These are phyloP conservation scores for Plasmodium inui DNA, from an alignment of 169 alveolate genomes.

Conservation along the genomic window DNA sequence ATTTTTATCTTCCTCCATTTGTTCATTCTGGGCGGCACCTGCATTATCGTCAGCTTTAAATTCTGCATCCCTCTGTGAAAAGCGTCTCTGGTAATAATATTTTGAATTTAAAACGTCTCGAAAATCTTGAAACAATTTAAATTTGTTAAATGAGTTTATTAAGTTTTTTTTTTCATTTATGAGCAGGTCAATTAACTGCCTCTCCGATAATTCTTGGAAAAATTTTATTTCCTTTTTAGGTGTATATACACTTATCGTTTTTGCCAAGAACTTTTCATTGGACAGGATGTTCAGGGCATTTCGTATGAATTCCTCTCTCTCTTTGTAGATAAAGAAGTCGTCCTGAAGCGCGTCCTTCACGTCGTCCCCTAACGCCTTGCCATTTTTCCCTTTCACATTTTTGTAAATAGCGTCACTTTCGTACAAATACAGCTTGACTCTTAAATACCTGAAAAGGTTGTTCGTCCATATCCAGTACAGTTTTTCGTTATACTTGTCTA, in stretches of 20 bases:
- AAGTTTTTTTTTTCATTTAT: conserved; percentile 38
- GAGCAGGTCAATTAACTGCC: conserved; percentile 5
- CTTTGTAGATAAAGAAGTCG: conserved; percentile 12
- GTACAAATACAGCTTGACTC: conserved; percentile 40
- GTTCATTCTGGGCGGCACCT: conserved; percentile 10
- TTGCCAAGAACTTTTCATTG: conserved; percentile 28
- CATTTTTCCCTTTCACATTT: neutral
- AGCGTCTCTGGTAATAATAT: conserved; percentile 50
- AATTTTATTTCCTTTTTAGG: conserved; percentile 35
- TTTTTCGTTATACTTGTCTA: conserved; percentile 17
- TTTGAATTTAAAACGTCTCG: conserved; percentile 75
- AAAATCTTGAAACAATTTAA: conserved; percentile 33
- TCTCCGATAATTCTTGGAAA: conserved; percentile 45
- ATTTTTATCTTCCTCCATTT: neutral
- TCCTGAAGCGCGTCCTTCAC: neutral
- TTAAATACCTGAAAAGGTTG: conserved; percentile 41
- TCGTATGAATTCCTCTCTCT: conserved; percentile 53
- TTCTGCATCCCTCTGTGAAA: conserved; percentile 29
- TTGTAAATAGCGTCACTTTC: conserved; percentile 58
- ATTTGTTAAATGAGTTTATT: conserved; percentile 55
- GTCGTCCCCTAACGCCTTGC: neutral
- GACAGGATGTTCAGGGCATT: conserved; percentile 28
- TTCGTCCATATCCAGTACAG: conserved; percentile 71
- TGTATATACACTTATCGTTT: conserved; percentile 13
- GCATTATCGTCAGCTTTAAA: conserved; percentile 7